phyloP scores from a whole-genome alignment of 139 green algal species.

The Chlamydomonas sphaeroides region DNA sequence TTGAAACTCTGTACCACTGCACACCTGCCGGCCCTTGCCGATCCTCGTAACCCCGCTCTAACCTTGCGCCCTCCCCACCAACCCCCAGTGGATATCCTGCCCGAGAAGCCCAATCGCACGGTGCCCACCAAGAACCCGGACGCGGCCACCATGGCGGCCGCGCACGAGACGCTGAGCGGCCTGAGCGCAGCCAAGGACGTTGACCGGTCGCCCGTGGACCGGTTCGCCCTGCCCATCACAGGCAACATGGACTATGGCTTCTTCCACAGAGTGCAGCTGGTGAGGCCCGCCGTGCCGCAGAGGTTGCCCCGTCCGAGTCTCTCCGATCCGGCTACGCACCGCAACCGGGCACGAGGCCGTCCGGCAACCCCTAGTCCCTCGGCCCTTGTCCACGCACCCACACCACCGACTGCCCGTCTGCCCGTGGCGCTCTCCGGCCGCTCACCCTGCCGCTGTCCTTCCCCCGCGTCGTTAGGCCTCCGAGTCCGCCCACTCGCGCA shows the following conservation, averaged over 20 bases:
- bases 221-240: slow-evolving; percentile 63
- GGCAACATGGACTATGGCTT: slow-evolving; percentile 73
- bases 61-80: neutral
- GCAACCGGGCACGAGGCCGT: neutral
- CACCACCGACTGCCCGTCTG: too few relatives aligned
- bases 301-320: too few relatives aligned
- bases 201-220: slow-evolving; percentile 55
- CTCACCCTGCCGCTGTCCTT: too few relatives aligned
- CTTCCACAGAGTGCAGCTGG: slow-evolving; percentile 22
- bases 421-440: too few relatives aligned
- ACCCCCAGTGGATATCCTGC: slow-evolving; percentile 68
- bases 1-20: too few relatives aligned
- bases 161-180: neutral
- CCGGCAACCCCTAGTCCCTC: neutral
- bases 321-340: neutral
- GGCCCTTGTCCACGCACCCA: neutral
- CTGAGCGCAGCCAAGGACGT: slow-evolving; percentile 43
- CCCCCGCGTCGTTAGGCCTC: too few relatives aligned
- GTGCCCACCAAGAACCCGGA: slow-evolving; percentile 55
- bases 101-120: slow-evolving; percentile 72
- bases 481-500: too few relatives aligned
- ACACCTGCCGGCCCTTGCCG: too few relatives aligned
- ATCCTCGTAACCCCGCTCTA: too few relatives aligned
- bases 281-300: too few relatives aligned
- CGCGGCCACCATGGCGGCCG: slow-evolving; percentile 36